Conservation (phyloP, 768 basidiomycete species). For the Kwoniella pini region DNA sequence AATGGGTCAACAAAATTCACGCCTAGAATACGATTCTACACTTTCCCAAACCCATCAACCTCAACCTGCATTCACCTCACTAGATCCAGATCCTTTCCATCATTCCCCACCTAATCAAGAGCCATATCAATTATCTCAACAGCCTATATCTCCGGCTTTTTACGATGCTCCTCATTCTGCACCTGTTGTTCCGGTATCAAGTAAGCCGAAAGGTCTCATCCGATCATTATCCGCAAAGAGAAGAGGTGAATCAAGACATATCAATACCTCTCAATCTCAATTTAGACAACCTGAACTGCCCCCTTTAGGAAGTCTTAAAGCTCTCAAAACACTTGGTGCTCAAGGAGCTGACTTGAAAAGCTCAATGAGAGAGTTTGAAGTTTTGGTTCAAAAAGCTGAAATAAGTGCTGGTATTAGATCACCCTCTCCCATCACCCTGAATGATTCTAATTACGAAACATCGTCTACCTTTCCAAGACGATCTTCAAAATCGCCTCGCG, state of each 20-base stretch:
- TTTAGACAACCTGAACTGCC: background rate
- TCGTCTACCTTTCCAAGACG: background rate
- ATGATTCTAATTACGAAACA: background rate
- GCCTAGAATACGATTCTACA: slow-evolving; percentile 4
- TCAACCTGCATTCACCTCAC: background rate
- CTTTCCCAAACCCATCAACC: background rate
- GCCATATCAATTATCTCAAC: background rate
- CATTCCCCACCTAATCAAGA: slow-evolving; percentile 3
- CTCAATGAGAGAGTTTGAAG: slow-evolving; percentile 12
- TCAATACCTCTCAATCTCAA: too few relatives aligned
- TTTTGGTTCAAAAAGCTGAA: slow-evolving; percentile 5
- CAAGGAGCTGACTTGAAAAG: background rate
- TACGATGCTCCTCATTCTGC: slow-evolving; percentile 15
- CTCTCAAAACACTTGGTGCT: background rate
- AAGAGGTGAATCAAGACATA: background rate
- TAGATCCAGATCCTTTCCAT: slow-evolving; percentile 11
- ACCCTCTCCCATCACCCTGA: background rate
- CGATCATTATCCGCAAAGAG: slow-evolving; percentile 9
- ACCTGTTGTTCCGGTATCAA: slow-evolving; percentile 8
- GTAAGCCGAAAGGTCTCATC: slow-evolving; percentile 4
- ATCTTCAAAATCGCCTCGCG: background rate
- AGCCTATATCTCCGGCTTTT: background rate
- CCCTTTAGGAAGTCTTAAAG: slow-evolving; percentile 1
- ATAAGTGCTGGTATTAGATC: slow-evolving; percentile 9
- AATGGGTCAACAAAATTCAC: slow-evolving; percentile 11